These are phyloP conservation scores for Flaveria trinervia DNA, from an alignment of 129 eudicot species.

Conservation along the genomic window DNA sequence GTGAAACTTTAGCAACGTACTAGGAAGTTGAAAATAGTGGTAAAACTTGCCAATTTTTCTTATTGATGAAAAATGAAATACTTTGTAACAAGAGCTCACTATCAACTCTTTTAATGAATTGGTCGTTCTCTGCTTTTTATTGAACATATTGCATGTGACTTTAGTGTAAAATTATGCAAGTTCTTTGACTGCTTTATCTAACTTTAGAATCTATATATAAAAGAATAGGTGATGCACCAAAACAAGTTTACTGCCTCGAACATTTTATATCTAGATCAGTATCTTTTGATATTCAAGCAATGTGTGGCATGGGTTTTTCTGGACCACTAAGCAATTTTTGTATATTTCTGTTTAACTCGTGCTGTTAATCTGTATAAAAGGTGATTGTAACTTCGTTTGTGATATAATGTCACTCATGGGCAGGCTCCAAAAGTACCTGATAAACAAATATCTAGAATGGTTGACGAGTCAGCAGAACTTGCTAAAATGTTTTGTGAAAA, in stretches of 20 bases:
- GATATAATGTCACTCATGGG: slow-evolving; percentile 12
- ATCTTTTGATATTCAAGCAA: not conserved
- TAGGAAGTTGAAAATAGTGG: not conserved
- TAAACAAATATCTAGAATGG: slow-evolving; percentile 75
- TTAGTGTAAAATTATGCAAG: not conserved
- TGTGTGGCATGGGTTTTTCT: not conserved
- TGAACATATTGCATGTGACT: not conserved
- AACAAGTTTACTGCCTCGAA: slow-evolving; percentile 5
- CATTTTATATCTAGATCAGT: not conserved
- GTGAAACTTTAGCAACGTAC: not conserved
- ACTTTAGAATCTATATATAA: not conserved
- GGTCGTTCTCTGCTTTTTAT: not conserved
- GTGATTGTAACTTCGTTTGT: slow-evolving; percentile 17
- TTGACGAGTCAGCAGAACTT: slow-evolving; percentile 64
- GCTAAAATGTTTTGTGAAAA: slow-evolving; percentile 68
- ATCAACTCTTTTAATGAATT: not conserved
- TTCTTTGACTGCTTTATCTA: slow-evolving; percentile 6
- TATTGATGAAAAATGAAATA: not conserved
- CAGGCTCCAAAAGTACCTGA: slow-evolving; percentile 84
- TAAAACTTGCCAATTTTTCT: not conserved
- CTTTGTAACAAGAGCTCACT: not conserved
- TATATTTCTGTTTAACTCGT: not conserved
- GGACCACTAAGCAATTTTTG: not conserved
- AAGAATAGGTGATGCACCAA: too few relatives aligned
- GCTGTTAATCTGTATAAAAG: not conserved